Percentiles rank a stretch among this genome's conserved stretches.
Evolutionary conservation across 768 basidiomycete genomes (phyloP).

Genomic region (Lactifluus pinguis): DNA sequence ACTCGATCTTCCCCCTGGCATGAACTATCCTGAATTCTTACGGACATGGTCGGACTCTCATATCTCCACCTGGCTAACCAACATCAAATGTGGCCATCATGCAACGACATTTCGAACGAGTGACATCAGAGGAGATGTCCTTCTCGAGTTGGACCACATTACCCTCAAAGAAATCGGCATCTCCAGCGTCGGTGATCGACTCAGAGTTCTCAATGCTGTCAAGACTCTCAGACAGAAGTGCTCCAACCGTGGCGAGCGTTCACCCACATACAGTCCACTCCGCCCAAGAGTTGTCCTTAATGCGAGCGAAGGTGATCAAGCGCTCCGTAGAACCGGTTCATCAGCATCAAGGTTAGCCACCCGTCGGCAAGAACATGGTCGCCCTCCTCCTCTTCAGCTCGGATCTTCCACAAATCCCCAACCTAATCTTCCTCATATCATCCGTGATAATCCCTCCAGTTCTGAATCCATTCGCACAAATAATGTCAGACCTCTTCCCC

Average conservation of each 20-base stretch:
- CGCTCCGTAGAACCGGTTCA: constrained; percentile 19
- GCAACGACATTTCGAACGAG: constrained; percentile 65
- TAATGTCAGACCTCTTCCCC: constrained; percentile 41
- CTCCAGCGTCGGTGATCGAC: constrained; percentile 80
- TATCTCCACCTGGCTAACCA: constrained; percentile 68
- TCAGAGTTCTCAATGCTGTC: constrained; percentile 80
- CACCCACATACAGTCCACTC: background rate
- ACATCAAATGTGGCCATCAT: constrained; percentile 65
- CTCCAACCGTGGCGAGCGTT: constrained; percentile 17
- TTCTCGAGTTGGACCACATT: constrained; percentile 84
- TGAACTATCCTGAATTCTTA: constrained; percentile 54
- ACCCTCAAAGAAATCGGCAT: constrained; percentile 90
- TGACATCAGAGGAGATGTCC: constrained; percentile 87
- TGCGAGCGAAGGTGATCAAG: constrained; percentile 13
- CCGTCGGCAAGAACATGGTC: constrained; percentile 38
- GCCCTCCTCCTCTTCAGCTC: constrained; percentile 80
- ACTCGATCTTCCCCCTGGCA: constrained; percentile 50
- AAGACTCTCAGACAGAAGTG: constrained; percentile 64
- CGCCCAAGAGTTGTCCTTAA: constrained; percentile 11
- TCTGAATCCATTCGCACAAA: constrained; percentile 41
- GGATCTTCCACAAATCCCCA: constrained; percentile 39
- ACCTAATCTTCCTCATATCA: constrained; percentile 62
- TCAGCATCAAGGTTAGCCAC: constrained; percentile 21
- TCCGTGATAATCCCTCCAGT: constrained; percentile 45
- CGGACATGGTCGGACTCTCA: constrained; percentile 65